These are phyloP conservation scores for Isabelozyma pseudorhagii DNA, from an alignment of 805 yeast genomes.

Conservation along the genomic window DNA sequence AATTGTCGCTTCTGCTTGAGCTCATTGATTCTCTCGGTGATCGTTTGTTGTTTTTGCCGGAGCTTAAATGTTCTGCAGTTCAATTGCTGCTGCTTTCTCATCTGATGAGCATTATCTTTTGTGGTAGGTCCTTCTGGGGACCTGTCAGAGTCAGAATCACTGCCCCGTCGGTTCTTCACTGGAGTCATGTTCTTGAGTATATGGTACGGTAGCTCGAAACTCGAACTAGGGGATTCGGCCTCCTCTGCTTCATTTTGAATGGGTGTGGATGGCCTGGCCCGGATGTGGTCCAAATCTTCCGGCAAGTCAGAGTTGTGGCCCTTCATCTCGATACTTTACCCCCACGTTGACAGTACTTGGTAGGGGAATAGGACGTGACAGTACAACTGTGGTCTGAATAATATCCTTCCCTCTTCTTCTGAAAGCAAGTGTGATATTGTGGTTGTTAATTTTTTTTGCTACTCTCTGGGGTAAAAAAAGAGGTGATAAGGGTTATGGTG, in stretches of 20 bases:
- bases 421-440: not conserved
- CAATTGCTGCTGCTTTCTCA: conserved; percentile 6
- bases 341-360: too few species aligned
- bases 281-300: not conserved
- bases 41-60: conserved; percentile 3
- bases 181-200: conserved; percentile 8
- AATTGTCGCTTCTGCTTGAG: conserved; percentile 2
- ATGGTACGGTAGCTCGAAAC: conserved; percentile 3
- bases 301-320: not conserved
- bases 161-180: not conserved
- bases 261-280: not conserved
- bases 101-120: conserved; percentile 1
- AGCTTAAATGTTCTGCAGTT: conserved; percentile 4
- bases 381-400: too few species aligned
- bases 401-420: too few species aligned
- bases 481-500: not conserved
- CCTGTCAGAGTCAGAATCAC: not conserved
- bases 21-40: conserved; percentile 4
- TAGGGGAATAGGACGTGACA: too few species aligned
- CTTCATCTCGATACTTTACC: not conserved
- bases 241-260: not conserved
- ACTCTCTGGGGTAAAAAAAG: conserved; percentile 1
- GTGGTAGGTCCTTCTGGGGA: not conserved
- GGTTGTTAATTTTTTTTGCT: not conserved
- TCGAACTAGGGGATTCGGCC: not conserved